Percentiles rank a stretch among this genome's conserved stretches.
phyloP scores from a whole-genome alignment of 257 asterid species.

The Solanum ahanhuiri region DNA sequence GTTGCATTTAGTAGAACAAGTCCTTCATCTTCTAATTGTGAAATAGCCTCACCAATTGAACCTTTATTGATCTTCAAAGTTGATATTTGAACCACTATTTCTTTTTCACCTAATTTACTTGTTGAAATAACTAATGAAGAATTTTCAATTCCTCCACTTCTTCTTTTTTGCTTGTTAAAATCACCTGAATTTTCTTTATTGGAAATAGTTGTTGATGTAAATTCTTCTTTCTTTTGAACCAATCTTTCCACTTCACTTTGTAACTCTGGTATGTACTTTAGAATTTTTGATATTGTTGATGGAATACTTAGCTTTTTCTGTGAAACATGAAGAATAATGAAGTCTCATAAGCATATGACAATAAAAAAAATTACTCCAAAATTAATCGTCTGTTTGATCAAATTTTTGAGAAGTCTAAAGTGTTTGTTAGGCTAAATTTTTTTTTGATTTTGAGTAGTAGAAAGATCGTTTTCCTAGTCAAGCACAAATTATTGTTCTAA shows the following conservation, averaged over 20 bases:
- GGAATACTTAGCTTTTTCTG: slow-evolving; percentile 11
- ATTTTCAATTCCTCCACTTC: background rate
- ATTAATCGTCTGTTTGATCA: background rate
- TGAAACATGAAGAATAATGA: background rate
- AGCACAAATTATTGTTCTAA: background rate
- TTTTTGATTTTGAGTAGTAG: background rate
- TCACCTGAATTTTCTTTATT: background rate
- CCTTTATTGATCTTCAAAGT: background rate
- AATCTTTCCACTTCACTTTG: slow-evolving; percentile 8
- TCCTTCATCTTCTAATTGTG: background rate
- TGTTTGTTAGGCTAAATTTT: background rate
- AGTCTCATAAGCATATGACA: background rate
- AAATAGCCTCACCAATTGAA: slow-evolving; percentile 2
- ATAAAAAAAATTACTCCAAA: background rate
- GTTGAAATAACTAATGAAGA: background rate
- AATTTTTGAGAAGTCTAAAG: background rate
- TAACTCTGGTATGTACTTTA: slow-evolving; percentile 12
- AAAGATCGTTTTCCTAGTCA: background rate
- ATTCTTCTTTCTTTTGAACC: slow-evolving; percentile 2
- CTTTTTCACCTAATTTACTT: background rate
- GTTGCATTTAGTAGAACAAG: background rate
- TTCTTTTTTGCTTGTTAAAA: background rate
- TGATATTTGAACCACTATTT: slow-evolving; percentile 1
- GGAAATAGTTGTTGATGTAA: background rate
- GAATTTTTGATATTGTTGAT: background rate